Conservation (phyloP, 2,329 filamentous ascomycete genomes). For the Aspergillus ruber region DNA sequence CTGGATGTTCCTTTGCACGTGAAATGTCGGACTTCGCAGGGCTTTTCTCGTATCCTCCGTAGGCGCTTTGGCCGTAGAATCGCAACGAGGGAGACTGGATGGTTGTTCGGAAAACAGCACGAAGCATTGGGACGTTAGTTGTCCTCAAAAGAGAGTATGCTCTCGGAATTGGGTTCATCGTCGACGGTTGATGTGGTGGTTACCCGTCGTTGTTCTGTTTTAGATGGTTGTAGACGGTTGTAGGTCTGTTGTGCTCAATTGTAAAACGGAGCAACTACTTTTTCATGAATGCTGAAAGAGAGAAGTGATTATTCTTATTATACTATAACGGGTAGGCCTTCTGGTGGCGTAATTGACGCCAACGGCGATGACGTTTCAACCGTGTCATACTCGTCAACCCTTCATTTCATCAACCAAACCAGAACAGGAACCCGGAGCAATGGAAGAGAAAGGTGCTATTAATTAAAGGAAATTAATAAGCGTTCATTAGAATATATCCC, state of each 20-base stretch:
- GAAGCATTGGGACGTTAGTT: background rate
- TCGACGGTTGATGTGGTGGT: background rate
- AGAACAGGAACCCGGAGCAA: background rate
- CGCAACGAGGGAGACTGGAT: constrained; percentile 1
- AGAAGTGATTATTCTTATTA: background rate
- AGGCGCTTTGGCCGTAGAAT: constrained; percentile 14
- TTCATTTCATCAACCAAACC: background rate
- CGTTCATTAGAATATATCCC: no score
- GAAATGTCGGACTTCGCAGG: constrained; percentile 8
- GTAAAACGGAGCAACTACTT: no score
- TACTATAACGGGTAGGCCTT: background rate
- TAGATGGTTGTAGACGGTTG: background rate
- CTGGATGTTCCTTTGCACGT: constrained; percentile 18
- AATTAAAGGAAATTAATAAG: no score
- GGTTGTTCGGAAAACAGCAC: background rate
- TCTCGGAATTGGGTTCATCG: background rate
- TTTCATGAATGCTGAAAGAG: background rate
- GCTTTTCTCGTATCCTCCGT: constrained; percentile 11
- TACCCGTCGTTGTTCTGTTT: no score
- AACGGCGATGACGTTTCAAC: constrained; percentile 4
- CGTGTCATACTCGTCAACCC: constrained; percentile 1
- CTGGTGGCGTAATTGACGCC: background rate
- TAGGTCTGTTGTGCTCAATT: background rate
- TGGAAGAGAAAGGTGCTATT: background rate
- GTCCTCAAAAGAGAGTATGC: background rate